A percentile compares a stretch with the other conserved stretches of the same genome.
These are phyloP conservation scores for Pueraria montana DNA, from an alignment of 306 rosid genomes.

Conservation along the genomic window DNA sequence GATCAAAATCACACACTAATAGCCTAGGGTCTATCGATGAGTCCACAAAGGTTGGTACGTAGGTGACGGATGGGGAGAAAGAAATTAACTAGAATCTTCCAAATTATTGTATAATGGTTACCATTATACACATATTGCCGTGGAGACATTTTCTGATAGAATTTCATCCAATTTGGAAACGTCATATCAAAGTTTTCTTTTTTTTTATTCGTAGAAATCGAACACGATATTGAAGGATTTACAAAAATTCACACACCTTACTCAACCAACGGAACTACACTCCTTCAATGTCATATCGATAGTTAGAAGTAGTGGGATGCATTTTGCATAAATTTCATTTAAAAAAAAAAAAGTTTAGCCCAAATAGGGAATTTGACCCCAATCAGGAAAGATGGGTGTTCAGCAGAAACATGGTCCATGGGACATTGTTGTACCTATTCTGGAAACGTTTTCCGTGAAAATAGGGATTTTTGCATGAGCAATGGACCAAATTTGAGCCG, in stretches of 20 bases:
- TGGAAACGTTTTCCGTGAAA: background rate
- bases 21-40: no score
- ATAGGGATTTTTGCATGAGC: background rate
- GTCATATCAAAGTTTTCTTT: no score
- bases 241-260: no score
- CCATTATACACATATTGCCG: no score
- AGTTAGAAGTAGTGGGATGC: background rate
- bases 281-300: background rate
- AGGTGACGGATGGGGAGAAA: background rate
- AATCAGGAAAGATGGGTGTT: no score
- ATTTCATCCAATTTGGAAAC: background rate
- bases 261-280: no score
- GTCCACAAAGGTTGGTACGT: no score
- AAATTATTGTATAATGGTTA: background rate
- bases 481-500: background rate
- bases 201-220: no score
- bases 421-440: background rate
- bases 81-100: background rate
- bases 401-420: background rate
- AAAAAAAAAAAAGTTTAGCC: background rate
- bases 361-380: background rate
- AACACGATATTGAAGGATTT: no score
- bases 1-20: background rate
- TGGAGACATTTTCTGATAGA: background rate
- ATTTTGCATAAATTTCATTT: background rate